Evolutionary conservation across 2,329 filamentous ascomycete species (phyloP), one percentile per base, ranked within the genome.

Genomic region (Epichloe gansuensis): DNA sequence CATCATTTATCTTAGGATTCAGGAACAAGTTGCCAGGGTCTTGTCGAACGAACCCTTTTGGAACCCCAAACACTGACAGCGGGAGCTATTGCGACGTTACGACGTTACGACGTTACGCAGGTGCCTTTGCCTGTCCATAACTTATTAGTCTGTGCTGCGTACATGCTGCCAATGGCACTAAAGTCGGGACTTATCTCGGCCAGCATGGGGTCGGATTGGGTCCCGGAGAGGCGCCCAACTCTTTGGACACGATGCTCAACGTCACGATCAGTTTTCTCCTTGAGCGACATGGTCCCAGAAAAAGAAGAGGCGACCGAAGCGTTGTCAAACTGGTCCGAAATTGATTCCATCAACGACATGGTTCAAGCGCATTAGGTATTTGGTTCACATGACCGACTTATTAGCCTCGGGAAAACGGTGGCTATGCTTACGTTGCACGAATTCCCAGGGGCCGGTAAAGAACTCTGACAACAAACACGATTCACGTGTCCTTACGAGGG

Each of bases 11-110:
- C 35, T 41, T 37, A 23, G 46, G 17, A 13, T 31, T 31, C 28
- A 9, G 9, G 9, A 31, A 31, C 8, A 8, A 31, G 28, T 11
- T 31, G 44, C 28, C 39, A 34, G 46, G 46, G 46, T 35, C 23
- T 12, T 43, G 37, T 46, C 31, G 13, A 34, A 31, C 39, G 31
- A 39, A 28, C 23, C 12, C 45, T 31, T 38, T 12, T 13, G 13
- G 23, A 21, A 9, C 28, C n/a, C 15, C 11, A 2, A 23, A 45
- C 31, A 47, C 15, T 52, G 50, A 52, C 42, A 54, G 50, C 46
- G 41, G 48, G 38, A 54, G 48, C 48, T 21, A 38, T 44, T 50
- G 37, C 50, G 43, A 52, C 49, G 37, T 44, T 12, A 37, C 52
- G 48, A 51, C 52, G 43, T 46, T 8, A 44, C 37, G 46, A 51